Conservation (phyloP, 129 eudicot genomes). For the Centaurea solstitialis region DNA sequence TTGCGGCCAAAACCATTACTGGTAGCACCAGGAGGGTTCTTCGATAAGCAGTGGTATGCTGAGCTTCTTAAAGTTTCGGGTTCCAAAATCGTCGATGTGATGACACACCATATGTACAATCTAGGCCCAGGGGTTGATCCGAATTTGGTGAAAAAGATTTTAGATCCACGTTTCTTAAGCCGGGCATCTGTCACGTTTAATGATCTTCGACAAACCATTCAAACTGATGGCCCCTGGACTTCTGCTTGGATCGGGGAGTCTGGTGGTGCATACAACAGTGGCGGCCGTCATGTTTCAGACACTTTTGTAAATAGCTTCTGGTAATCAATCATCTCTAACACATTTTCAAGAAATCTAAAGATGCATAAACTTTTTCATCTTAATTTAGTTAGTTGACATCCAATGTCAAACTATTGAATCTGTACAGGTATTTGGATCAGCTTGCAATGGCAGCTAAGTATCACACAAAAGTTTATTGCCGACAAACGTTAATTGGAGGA, state of each 20-base stretch:
- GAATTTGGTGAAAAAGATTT: slow-evolving; percentile 63
- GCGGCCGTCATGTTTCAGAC: slow-evolving; percentile 75
- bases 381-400: slow-evolving; percentile 1
- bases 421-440: slow-evolving; percentile 87
- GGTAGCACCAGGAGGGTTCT: slow-evolving; percentile 95
- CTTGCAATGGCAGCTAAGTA: slow-evolving; percentile 87
- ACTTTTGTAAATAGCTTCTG: slow-evolving; percentile 88
- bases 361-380: too few species aligned
- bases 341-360: too few species aligned
- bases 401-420: slow-evolving; percentile 11
- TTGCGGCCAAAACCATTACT: slow-evolving; percentile 55
- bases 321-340: slow-evolving; percentile 52
- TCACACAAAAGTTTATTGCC: slow-evolving; percentile 82
- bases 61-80: slow-evolving; percentile 79
- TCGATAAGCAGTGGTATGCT: slow-evolving; percentile 66
- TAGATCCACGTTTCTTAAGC: slow-evolving; percentile 64
- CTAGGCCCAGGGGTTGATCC: slow-evolving; percentile 89
- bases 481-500: slow-evolving; percentile 95
- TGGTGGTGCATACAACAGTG: slow-evolving; percentile 95
- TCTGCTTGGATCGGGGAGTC: slow-evolving; percentile 98
- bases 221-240: slow-evolving; percentile 82
- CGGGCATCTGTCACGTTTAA: slow-evolving; percentile 59
- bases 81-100: slow-evolving; percentile 49
- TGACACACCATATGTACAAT: slow-evolving; percentile 87
- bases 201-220: slow-evolving; percentile 49